Percentiles rank a stretch among this genome's conserved stretches.
Evolutionary conservation across 2,329 filamentous ascomycete species (phyloP).

Genomic region (Chalaropsis ovoidea): DNA sequence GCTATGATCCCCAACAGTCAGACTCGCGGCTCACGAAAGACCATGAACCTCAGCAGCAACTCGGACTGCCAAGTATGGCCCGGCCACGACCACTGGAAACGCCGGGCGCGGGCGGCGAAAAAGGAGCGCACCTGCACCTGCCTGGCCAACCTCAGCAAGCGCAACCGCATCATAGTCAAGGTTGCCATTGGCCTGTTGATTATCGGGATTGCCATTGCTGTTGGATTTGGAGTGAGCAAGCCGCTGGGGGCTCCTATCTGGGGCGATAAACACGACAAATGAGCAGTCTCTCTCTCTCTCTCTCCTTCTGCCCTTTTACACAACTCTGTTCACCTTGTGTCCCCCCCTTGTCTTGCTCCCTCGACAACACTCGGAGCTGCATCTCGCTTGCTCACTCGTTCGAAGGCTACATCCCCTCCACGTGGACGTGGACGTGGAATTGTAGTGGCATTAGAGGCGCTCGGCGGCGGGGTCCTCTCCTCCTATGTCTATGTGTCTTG

Average conservation of each 20-base stretch:
- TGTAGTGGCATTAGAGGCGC: constrained; percentile 1
- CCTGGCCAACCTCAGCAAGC: constrained; percentile 44
- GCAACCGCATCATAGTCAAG: constrained; percentile 46
- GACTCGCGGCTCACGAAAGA: constrained; percentile 32
- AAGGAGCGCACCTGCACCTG: constrained; percentile 43
- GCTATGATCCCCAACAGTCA: constrained; percentile 37
- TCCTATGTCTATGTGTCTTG: not conserved
- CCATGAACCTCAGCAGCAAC: constrained; percentile 35
- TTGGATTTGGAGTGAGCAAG: constrained; percentile 53
- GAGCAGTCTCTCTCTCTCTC: not conserved
- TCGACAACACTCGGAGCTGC: not conserved
- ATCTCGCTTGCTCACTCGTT: not conserved
- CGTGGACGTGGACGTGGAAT: not conserved
- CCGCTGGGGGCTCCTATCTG: constrained; percentile 50
- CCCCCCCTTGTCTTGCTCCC: not conserved
- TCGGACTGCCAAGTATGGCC: constrained; percentile 51
- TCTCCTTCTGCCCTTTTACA: not conserved
- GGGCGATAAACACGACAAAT: constrained; percentile 33
- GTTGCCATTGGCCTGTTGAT: constrained; percentile 44
- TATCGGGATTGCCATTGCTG: constrained; percentile 44
- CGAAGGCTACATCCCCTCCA: not conserved
- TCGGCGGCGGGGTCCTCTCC: not conserved
- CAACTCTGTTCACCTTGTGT: not conserved
- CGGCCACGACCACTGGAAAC: constrained; percentile 49
- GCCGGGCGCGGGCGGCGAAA: constrained; percentile 49